Base-by-base conservation (phyloP, 1,139 yeast species). In the Candida pseudoviswanathii region DNA sequence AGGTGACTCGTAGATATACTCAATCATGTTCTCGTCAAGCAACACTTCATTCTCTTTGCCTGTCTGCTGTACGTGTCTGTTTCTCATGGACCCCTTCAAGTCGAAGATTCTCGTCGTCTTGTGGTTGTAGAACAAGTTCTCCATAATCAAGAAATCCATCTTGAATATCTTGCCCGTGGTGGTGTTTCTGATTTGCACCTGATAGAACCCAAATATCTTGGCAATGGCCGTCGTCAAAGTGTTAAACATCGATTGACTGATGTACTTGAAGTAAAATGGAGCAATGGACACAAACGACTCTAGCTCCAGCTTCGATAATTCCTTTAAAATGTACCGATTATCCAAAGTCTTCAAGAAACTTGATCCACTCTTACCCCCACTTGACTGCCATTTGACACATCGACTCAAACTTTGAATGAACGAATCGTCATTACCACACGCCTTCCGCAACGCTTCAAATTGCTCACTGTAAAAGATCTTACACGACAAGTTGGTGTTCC, bases 1-100 rank as follows among this genome's bases (percentile, higher is more conserved):
- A 0, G 99, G 99, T 27, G 96, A 86, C 65, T 95, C 99, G 61
- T 90, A 94, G 52, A 95, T 94, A 64, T 89, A 94, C 65, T 95
- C 99, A 56, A 95, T 96, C 98, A 95, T 94, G 62, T 95, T 95
- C 61, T 94, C 99, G 68, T 95, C 99, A 50, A 95, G 70, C 37
- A 95, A 72, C 1, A 95, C 99, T 66, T 95, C 98, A 62, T 95
- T 91, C 56, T 88, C 97, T 60, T 84, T 85, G 4, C 99, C 99
- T 0, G 99, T 95, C 65, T 92, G 97, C 58, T 94, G 88, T 32
- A 92, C 99, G 62, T 92, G 98, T 54, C 99, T 77, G 66, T 95
- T 95, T 54, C 99, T 76, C 99, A 95, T 94, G 0, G 98, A 91
- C 0, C 99, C 99, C 67, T 95, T 95, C 65, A 95, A 78, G 67